Evolutionary conservation across 257 asterid genomes (phyloP).

Genomic region (Solanum appendiculatum): DNA sequence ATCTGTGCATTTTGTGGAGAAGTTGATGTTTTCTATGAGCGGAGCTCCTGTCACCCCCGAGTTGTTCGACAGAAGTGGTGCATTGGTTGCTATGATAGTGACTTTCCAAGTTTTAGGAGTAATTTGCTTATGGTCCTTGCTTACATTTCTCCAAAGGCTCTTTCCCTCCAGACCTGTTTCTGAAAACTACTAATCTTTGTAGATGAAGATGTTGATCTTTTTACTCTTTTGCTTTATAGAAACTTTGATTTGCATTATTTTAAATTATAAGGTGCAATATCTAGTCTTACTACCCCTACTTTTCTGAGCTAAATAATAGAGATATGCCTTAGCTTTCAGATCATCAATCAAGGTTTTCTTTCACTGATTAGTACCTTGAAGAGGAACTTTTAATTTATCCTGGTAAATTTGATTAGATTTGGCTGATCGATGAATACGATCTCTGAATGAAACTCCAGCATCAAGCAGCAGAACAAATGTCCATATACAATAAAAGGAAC

Average conservation of each 20-base stretch:
- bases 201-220: background rate
- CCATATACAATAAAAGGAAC: background rate
- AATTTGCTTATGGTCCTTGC: slow-evolving; percentile 82
- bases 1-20: slow-evolving; percentile 54
- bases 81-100: slow-evolving; percentile 47
- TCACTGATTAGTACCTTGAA: background rate
- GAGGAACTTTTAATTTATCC: background rate
- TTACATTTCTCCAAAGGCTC: slow-evolving; percentile 84
- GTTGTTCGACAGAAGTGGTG: slow-evolving; percentile 45
- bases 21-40: slow-evolving; percentile 47
- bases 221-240: background rate
- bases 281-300: background rate
- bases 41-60: slow-evolving; percentile 34
- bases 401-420: background rate
- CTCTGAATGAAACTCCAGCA: background rate
- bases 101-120: slow-evolving; percentile 67
- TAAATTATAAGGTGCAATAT: background rate
- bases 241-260: background rate
- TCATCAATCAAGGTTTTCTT: background rate
- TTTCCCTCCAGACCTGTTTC: slow-evolving; percentile 88
- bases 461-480: background rate
- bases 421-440: background rate
- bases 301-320: background rate
- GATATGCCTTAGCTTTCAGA: background rate
- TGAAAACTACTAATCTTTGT: slow-evolving; percentile 56